Conservation (phyloP, 2,329 filamentous ascomycete genomes). For the Achaetomium macrosporum region DNA sequence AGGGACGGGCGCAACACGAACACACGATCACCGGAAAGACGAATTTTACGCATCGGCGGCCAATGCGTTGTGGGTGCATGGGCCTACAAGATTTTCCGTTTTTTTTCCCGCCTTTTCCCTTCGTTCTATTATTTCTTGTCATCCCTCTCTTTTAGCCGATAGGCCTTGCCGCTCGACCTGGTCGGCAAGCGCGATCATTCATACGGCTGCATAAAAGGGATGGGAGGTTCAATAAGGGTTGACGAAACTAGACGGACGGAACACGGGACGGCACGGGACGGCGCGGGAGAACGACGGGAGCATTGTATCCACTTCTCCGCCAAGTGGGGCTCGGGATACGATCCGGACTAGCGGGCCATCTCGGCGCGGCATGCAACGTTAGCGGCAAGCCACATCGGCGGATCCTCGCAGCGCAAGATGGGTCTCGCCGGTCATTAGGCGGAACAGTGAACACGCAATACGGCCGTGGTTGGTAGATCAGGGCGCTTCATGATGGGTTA, state of each 20-base stretch:
- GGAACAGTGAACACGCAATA: neutral
- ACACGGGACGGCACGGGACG: constrained; percentile 16
- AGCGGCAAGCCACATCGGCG: neutral
- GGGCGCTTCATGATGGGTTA: neutral
- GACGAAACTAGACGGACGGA: constrained; percentile 1
- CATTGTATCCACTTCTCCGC: constrained; percentile 5
- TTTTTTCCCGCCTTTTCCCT: neutral
- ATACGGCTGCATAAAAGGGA: neutral
- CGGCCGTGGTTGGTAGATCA: neutral
- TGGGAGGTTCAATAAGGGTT: neutral
- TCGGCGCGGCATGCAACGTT: neutral
- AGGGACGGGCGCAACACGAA: neutral
- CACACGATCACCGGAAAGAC: neutral
- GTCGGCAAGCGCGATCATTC: neutral
- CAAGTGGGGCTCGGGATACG: neutral
- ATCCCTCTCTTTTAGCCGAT: neutral
- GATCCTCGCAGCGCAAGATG: neutral
- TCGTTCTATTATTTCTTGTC: neutral
- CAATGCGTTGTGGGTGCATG: neutral
- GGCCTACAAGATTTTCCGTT: neutral
- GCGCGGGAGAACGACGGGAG: constrained; percentile 15
- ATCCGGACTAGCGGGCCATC: neutral
- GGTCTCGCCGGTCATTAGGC: neutral
- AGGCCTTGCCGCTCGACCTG: neutral
- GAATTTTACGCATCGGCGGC: neutral